A percentile compares a stretch with the other conserved stretches of the same genome.
Conservation (phyloP, 208 protist genomes). For the Tetramitus jugosus region DNA sequence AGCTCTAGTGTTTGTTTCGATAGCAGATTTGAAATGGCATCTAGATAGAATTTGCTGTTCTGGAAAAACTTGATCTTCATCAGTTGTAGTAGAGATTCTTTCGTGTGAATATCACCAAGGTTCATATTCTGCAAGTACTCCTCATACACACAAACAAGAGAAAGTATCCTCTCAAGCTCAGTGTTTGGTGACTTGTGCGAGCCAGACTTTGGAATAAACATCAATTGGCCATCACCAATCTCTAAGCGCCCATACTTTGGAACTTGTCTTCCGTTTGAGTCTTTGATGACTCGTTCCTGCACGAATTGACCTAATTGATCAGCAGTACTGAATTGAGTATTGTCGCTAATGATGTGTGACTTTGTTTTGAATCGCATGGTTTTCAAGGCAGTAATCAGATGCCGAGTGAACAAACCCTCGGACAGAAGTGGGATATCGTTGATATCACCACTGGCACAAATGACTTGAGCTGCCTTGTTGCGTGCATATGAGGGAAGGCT, state of each 20-base stretch:
- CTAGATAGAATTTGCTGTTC: not conserved
- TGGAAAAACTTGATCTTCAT: conserved; percentile 16
- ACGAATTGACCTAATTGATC: not conserved
- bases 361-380: not conserved
- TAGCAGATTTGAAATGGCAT: not conserved
- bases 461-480: conserved; percentile 1
- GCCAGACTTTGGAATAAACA: not conserved
- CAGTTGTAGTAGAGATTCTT: not conserved
- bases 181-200: not conserved
- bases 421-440: not conserved
- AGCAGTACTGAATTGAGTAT: not conserved
- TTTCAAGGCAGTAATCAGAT: not conserved
- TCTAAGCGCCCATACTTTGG: not conserved
- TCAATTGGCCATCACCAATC: not conserved
- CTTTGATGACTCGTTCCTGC: not conserved
- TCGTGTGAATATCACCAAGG: not conserved
- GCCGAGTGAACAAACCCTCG: not conserved
- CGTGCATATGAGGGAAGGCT: not conserved
- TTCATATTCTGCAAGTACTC: conserved; percentile 18
- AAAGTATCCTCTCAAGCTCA: not conserved
- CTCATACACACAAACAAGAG: not conserved
- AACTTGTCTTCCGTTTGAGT: not conserved
- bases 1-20: not conserved
- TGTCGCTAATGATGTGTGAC: not conserved
- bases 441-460: not conserved